Conservation (phyloP, 345 rosid genomes). For the Schrenkiella parvula region DNA sequence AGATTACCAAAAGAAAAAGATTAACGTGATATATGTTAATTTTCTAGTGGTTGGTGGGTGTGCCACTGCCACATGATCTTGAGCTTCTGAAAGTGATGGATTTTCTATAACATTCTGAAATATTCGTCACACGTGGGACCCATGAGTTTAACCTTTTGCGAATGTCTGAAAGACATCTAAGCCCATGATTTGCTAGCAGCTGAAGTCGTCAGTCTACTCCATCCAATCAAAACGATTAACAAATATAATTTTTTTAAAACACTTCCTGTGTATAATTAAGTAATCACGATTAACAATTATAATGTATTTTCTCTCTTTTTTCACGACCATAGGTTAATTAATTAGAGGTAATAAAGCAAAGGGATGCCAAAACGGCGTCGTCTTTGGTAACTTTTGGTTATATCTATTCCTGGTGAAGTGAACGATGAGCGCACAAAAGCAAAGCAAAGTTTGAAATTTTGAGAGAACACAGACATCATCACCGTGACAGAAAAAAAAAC, state of each 20-base stretch:
- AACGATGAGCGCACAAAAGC: constrained; percentile 19
- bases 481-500: not conserved
- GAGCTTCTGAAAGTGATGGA: not conserved
- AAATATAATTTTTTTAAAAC: no score
- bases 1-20: not conserved
- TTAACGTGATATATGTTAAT: not conserved
- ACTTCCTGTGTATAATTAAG: no score
- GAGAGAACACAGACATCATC: not conserved
- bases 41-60: constrained; percentile 11
- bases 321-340: no score
- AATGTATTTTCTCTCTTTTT: no score
- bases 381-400: not conserved
- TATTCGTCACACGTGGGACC: constrained; percentile 13
- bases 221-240: not conserved
- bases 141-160: not conserved
- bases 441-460: constrained; percentile 6
- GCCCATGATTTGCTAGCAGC: not conserved
- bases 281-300: no score
- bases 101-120: constrained; percentile 14
- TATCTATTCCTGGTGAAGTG: not conserved
- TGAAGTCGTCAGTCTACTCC: not conserved
- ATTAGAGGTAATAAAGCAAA: no score
- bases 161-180: not conserved
- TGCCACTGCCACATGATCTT: not conserved
- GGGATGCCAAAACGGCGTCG: no score